Evolutionary conservation across 2,329 filamentous ascomycete genomes (phyloP).

Genomic region (Pseudogymnoascus sp.): DNA sequence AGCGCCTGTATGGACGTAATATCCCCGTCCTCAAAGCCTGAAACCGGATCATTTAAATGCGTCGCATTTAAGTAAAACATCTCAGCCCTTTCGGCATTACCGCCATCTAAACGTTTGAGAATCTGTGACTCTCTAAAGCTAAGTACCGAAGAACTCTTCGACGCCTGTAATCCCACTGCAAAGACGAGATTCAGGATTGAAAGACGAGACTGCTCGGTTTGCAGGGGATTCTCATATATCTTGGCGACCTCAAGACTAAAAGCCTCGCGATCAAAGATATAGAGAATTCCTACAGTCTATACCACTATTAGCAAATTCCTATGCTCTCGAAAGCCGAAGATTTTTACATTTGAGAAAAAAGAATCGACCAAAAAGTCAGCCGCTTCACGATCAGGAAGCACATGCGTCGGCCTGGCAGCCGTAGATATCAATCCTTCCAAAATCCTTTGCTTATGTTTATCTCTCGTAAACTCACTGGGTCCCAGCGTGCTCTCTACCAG

Average conservation of each 20-base stretch:
- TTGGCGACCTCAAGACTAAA: conserved; percentile 6
- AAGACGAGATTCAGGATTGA: conserved; percentile 16
- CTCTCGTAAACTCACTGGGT: conserved; percentile 20
- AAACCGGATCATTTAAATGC: conserved; percentile 11
- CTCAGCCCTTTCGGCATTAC: conserved; percentile 12
- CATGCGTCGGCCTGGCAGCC: conserved; percentile 9
- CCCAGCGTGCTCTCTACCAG: conserved; percentile 21
- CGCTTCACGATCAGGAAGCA: conserved; percentile 10
- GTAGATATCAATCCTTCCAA: conserved; percentile 18
- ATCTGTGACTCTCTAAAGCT: conserved; percentile 5
- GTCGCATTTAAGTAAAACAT: conserved; percentile 14
- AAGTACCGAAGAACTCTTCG: conserved; percentile 6
- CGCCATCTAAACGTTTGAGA: conserved; percentile 9
- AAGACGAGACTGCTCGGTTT: conserved; percentile 11
- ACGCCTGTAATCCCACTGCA: conserved; percentile 13
- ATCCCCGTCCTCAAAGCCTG: conserved; percentile 48
- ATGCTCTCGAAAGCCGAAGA: neutral
- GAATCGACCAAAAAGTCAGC: conserved; percentile 10
- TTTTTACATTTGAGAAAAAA: conserved; percentile 11
- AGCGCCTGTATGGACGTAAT: conserved; percentile 59
- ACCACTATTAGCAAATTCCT: neutral
- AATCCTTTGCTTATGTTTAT: conserved; percentile 20
- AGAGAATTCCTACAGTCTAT: conserved; percentile 9
- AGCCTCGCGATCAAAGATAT: conserved; percentile 9
- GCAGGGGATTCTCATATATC: conserved; percentile 12